These are phyloP conservation scores for Metschnikowia shivogae DNA, from an alignment of 805 yeast species.

Conservation along the genomic window DNA sequence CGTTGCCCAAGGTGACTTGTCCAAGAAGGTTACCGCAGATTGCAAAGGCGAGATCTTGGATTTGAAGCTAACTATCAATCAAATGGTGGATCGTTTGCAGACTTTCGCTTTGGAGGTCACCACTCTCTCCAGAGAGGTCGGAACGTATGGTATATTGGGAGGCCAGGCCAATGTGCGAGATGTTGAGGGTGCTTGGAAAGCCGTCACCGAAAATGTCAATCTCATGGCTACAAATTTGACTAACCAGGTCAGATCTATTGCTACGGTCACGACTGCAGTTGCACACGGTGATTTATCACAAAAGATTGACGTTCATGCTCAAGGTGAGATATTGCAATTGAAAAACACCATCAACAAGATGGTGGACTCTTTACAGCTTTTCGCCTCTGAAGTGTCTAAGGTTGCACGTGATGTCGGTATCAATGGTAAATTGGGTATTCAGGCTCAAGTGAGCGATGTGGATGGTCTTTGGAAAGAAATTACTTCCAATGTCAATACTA, in stretches of 20 bases:
- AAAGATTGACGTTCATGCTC: constrained; percentile 84
- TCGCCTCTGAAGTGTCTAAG: constrained; percentile 83
- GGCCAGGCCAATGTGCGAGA: constrained; percentile 51
- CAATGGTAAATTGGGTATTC: constrained; percentile 88
- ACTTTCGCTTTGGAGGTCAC: constrained; percentile 46
- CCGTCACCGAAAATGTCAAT: constrained; percentile 45
- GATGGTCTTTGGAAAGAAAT: constrained; percentile 92
- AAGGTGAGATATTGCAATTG: constrained; percentile 83
- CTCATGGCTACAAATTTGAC: constrained; percentile 47
- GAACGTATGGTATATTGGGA: constrained; percentile 45
- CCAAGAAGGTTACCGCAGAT: constrained; percentile 81
- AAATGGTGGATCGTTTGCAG: constrained; percentile 49
- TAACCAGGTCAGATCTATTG: constrained; percentile 83
- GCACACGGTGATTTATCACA: constrained; percentile 86
- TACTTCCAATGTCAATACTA: constrained; percentile 85
- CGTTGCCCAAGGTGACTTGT: constrained; percentile 77
- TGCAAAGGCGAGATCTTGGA: constrained; percentile 53
- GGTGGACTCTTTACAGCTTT: constrained; percentile 87
- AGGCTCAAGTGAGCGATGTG: constrained; percentile 85
- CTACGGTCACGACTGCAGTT: constrained; percentile 87
- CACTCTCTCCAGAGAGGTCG: constrained; percentile 45
- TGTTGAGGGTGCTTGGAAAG: constrained; percentile 50
- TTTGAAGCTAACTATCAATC: constrained; percentile 45
- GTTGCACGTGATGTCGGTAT: constrained; percentile 93
- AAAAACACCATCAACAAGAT: constrained; percentile 84